Evolutionary conservation across 2,329 filamentous ascomycete species (phyloP), one percentile per base, ranked within the genome.

Genomic region (Geosmithia putterillii): DNA sequence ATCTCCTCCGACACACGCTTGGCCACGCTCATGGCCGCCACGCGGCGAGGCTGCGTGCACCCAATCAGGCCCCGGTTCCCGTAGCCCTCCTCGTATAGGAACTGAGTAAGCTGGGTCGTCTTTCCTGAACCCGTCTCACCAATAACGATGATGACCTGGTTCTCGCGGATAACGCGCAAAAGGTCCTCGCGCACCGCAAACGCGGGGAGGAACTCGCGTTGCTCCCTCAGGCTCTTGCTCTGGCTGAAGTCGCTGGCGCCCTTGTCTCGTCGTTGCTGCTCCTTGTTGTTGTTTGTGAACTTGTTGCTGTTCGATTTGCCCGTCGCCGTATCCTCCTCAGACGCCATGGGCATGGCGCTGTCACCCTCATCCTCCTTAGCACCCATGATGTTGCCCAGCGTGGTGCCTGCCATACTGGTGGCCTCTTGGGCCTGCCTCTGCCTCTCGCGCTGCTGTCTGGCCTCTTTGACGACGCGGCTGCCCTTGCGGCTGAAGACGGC

Each of bases 1-100:
- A 98, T 98, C 65, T 98, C 92, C 64, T 98, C 92, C 45, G 86
- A 87, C 35, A 98, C 92, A 69, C 92, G 88, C 62, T 96, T 96
- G 2, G 92, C 92, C 22, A 98, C 92, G 65, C 89, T 95, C 92
- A 98, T 98, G 19, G 92, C 92, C 20, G 92, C 92, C 28, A 98
- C 94, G 71, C 92, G 85, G 54, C 92, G 79, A 42, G 92, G 92
- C 53, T 98, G 92, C 1, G 92, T 98, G 58, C 92, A 98, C 4
- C 88, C 90, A 52, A 98, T 96, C 73, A 95, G 81, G 41, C 92
- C 92, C 25, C 73, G 66, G 44, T 83, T 83, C 14, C 82, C 86
- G 58, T 95, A 98, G 1, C 94, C 94, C 54, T 96, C 92, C 61
- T 98, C 92, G 57, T 94, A 80, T 9, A 98, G 70, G 52, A 96